Evolutionary conservation across 1,284 basidiomycete species (phyloP).

Genomic region (Takashimella tepidaria): DNA sequence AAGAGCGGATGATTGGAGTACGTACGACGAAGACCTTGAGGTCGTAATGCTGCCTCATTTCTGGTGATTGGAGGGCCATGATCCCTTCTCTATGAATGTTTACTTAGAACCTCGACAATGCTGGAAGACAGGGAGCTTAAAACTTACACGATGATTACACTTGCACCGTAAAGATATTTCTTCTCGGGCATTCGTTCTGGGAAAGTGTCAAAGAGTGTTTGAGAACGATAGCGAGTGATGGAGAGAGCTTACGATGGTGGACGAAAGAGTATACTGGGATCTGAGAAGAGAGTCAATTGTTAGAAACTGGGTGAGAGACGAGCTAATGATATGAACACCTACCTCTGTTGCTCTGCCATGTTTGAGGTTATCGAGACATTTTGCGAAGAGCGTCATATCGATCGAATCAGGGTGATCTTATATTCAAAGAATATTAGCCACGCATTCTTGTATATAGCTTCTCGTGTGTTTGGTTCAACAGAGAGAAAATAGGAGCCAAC

Average conservation of each 20-base stretch:
- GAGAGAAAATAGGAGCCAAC: too few relatives aligned
- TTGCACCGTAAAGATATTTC: conserved; percentile 90
- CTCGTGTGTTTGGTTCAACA: too few relatives aligned
- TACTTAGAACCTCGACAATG: too few relatives aligned
- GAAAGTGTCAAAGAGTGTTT: neutral
- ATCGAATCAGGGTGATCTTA: conserved; percentile 90
- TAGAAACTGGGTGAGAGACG: too few relatives aligned
- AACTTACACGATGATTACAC: conserved; percentile 76
- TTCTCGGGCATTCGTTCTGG: conserved; percentile 68
- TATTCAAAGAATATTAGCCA: neutral
- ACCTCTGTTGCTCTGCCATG: conserved; percentile 56
- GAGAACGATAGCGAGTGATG: conserved; percentile 4
- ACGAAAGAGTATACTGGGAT: conserved; percentile 93
- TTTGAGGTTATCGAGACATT: conserved; percentile 78
- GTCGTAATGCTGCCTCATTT: conserved; percentile 76
- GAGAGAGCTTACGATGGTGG: conserved; percentile 58
- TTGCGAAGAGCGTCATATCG: conserved; percentile 79
- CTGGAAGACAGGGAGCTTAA: neutral
- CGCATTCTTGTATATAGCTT: neutral
- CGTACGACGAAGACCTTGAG: conserved; percentile 62
- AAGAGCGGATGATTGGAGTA: conserved; percentile 17
- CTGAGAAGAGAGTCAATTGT: conserved; percentile 18
- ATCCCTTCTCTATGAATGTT: conserved; percentile 64
- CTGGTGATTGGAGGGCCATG: conserved; percentile 77
- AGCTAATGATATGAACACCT: neutral